Conservation (phyloP, 2,329 filamentous ascomycete species). For the Aspergillus ruber region DNA sequence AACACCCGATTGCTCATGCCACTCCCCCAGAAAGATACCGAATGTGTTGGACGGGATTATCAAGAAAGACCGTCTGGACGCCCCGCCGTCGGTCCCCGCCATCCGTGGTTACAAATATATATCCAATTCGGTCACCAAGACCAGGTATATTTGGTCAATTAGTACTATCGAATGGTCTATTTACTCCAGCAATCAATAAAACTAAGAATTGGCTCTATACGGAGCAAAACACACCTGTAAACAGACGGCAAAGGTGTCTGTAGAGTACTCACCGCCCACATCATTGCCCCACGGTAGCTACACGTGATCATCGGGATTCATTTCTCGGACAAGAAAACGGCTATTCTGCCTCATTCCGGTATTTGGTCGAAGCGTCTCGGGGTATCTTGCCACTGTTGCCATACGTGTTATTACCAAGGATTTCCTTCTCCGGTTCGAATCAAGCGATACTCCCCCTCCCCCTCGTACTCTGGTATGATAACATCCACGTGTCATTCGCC, state of each 20-base stretch:
- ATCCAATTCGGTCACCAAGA: conserved; percentile 10
- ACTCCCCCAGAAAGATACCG: conserved; percentile 28
- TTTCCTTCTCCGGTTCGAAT: background rate
- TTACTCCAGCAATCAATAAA: no score
- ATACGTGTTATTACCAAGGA: background rate
- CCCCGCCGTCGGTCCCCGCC: conserved; percentile 13
- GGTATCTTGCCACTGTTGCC: no score
- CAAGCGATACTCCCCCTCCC: background rate
- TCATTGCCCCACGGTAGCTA: background rate
- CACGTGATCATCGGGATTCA: background rate
- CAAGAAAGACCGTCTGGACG: conserved; percentile 29
- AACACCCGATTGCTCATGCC: background rate
- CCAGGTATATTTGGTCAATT: conserved; percentile 2
- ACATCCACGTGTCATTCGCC: background rate
- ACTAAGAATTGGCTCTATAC: no score
- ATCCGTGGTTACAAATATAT: conserved; percentile 3
- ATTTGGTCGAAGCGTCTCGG: no score
- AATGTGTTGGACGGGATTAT: conserved; percentile 30
- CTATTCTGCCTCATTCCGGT: no score
- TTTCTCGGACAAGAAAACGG: no score
- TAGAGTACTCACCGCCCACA: no score
- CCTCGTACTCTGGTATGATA: background rate
- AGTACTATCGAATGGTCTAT: no score
- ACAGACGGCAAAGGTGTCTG: no score
- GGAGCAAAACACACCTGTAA: no score